Conservation (phyloP, 2,329 filamentous ascomycete species). For the Fusarium armeniacum region DNA sequence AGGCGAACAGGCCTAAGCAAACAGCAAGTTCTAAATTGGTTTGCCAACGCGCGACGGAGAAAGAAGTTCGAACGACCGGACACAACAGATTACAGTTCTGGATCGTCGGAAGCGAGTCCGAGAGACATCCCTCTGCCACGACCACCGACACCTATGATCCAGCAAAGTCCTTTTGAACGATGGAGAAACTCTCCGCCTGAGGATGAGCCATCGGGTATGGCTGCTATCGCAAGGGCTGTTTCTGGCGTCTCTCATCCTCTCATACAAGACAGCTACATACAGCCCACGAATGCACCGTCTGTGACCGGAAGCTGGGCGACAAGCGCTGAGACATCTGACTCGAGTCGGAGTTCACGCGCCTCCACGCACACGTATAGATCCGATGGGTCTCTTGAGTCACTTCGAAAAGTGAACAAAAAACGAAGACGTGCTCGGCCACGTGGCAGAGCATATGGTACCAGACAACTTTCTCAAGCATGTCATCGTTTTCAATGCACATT, state of each 20-base stretch:
- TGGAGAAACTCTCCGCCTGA: slow-evolving; percentile 54
- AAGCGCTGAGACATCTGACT: slow-evolving; percentile 16
- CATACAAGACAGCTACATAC: accelerated
- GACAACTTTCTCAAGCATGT: background rate
- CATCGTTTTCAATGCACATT: slow-evolving; percentile 59
- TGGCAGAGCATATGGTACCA: accelerated
- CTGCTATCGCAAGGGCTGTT: slow-evolving; percentile 50
- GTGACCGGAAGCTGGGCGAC: slow-evolving; percentile 36
- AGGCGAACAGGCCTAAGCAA: slow-evolving; percentile 80
- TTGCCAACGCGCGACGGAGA: slow-evolving; percentile 85
- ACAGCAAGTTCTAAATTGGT: slow-evolving; percentile 87
- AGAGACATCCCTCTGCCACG: background rate
- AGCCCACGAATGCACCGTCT: background rate
- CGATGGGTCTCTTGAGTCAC: background rate
- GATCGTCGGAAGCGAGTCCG: background rate
- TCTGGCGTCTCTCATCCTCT: slow-evolving; percentile 23
- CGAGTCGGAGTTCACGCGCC: slow-evolving; percentile 2
- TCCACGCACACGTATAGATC: background rate
- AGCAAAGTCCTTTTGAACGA: slow-evolving; percentile 51
- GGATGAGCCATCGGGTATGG: slow-evolving; percentile 51
- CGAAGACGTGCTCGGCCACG: slow-evolving; percentile 5
- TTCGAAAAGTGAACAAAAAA: slow-evolving; percentile 1
- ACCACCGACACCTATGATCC: slow-evolving; percentile 63
- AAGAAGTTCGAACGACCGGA: slow-evolving; percentile 65
- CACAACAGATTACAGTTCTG: background rate